phyloP scores from a whole-genome alignment of 768 basidiomycete genomes.

The Phlebiopsis flavidoalba region DNA sequence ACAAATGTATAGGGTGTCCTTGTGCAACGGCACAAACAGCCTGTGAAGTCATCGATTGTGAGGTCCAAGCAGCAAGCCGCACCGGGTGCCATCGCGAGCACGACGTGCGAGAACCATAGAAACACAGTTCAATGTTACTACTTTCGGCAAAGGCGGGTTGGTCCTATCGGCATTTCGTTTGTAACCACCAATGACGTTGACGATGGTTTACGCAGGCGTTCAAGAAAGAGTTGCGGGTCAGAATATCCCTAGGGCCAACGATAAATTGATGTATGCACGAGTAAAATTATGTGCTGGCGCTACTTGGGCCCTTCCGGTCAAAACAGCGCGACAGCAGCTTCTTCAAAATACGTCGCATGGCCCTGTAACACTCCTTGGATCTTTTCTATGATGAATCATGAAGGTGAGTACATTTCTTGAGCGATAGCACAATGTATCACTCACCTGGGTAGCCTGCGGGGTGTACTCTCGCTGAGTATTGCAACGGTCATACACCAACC shows the following conservation, averaged over 20 bases:
- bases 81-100: constrained; percentile 82
- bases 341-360: constrained; percentile 73
- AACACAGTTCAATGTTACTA: background rate
- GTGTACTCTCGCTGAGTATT: constrained; percentile 77
- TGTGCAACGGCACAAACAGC: constrained; percentile 67
- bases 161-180: constrained; percentile 77
- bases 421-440: too few relatives aligned
- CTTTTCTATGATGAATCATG: constrained; percentile 66
- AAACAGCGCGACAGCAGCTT: constrained; percentile 65
- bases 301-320: constrained; percentile 81
- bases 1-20: constrained; percentile 80
- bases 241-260: constrained; percentile 44
- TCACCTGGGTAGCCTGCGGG: constrained; percentile 67
- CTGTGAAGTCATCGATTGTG: constrained; percentile 85
- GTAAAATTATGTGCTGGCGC: constrained; percentile 1
- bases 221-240: constrained; percentile 67
- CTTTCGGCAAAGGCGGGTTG: background rate
- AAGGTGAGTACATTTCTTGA: too few relatives aligned
- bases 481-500: constrained; percentile 81
- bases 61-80: constrained; percentile 71
- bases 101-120: constrained; percentile 65
- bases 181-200: constrained; percentile 81
- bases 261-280: background rate
- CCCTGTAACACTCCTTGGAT: constrained; percentile 75
- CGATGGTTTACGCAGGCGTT: constrained; percentile 80